Conservation (phyloP, 169 alveolate genomes). For the Cryptosporidium canis region DNA sequence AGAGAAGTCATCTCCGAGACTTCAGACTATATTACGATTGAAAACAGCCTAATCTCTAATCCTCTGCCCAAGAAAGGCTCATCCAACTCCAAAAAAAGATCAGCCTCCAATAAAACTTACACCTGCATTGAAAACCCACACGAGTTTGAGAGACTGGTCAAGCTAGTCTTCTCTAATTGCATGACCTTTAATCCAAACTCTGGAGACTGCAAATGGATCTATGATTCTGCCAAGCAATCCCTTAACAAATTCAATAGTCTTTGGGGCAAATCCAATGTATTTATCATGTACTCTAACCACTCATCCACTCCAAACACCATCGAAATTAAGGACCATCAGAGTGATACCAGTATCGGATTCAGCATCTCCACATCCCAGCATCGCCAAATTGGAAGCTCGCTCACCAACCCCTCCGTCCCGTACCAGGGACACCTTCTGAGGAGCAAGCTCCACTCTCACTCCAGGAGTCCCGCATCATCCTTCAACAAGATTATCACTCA, state of each 20-base stretch:
- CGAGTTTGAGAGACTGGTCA: slow-evolving; percentile 52
- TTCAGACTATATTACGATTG: slow-evolving; percentile 34
- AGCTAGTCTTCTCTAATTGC: slow-evolving; percentile 42
- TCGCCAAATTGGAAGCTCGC: no score
- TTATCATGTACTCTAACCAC: background rate
- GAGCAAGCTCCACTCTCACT: background rate
- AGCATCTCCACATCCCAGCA: slow-evolving; percentile 2
- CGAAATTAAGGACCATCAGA: background rate
- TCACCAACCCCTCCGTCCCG: background rate
- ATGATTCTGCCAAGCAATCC: slow-evolving; percentile 66
- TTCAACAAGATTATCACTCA: slow-evolving; percentile 24
- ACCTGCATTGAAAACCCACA: slow-evolving; percentile 25
- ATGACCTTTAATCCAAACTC: slow-evolving; percentile 55
- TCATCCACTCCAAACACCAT: background rate
- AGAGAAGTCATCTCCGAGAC: slow-evolving; percentile 36
- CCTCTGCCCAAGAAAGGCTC: background rate
- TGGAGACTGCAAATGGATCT: slow-evolving; percentile 67
- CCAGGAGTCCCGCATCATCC: background rate
- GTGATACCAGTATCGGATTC: background rate
- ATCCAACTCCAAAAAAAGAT: background rate
- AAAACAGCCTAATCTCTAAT: slow-evolving; percentile 1
- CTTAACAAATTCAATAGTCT: slow-evolving; percentile 27
- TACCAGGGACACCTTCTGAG: background rate
- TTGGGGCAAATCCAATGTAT: slow-evolving; percentile 50
- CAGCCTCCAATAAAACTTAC: background rate